Evolutionary conservation across 2,329 filamentous ascomycete genomes (phyloP), one percentile per base, ranked within the genome.

Genomic region (Colletotrichum viniferum): DNA sequence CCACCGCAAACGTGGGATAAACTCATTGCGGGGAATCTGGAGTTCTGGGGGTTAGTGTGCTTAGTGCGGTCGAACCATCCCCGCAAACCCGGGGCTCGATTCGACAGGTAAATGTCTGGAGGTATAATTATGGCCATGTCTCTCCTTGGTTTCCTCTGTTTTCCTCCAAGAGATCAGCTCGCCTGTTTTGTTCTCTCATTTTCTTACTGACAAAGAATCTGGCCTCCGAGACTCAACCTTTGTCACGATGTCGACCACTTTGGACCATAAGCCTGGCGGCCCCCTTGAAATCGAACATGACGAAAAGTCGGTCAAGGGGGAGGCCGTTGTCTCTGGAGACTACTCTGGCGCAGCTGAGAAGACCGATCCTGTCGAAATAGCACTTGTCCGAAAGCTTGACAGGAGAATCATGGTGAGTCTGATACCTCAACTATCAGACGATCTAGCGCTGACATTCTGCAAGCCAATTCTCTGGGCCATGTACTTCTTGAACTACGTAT

Each of bases 291-390:
- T 74, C n/a, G 67, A 69, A 10, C 61, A 61, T 52, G 68, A 68
- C 30, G 73, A 73, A 58, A 72, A 75, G 26, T 75, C 60, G 64
- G 61, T 58, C 34, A 61, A 71, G 28, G 71, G 26, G 7, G 63
- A 73, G 30, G 43, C 55, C 30, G 32, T 43, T 16, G 32, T 64
- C n/a, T 55, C 63, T 12, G 69, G 73, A 4, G 69, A 76, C 14
- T 72, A 73, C 69, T 76, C 70, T 10, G 79, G 79, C 14, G 78
- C 76, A 10, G 83, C 85, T 16, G 43, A 21, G 16, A 80, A 80
- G 43, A 77, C 74, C 2, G 76, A 79, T 30, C 79, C 78, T 28
- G 76, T 68, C 4, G 79, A 80, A 67, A 80, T 79, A 38, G 75
- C 78, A 3, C 74, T 80, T 3, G 79, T 80, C 7, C 61, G 79